A percentile compares a stretch with the other conserved stretches of the same genome.
Evolutionary conservation across 148 eudicot species (phyloP).

Genomic region (Euryodendron excelsum): DNA sequence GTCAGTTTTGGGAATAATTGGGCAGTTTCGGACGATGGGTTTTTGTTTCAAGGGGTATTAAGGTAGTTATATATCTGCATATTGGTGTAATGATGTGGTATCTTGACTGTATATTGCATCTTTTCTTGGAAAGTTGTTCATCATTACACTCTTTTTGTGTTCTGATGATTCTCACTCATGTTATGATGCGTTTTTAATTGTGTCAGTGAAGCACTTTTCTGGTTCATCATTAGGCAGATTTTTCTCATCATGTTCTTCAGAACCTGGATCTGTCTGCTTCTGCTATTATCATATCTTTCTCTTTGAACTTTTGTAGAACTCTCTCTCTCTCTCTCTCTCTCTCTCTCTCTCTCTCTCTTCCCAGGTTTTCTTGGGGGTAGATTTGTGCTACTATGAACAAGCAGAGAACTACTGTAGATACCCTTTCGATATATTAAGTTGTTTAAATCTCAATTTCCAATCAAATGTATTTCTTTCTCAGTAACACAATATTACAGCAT

Average conservation of each 20-base stretch:
- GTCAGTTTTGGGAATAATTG: not conserved
- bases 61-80: constrained; percentile 17
- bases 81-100: constrained; percentile 61
- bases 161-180: not conserved
- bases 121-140: constrained; percentile 6
- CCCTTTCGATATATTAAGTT: not conserved
- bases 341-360: not conserved
- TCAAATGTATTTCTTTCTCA: not conserved
- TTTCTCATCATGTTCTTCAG: not conserved
- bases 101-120: constrained; percentile 19
- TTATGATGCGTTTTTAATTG: constrained; percentile 10
- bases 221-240: not conserved
- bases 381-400: not conserved
- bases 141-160: not conserved
- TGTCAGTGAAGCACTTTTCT: constrained; percentile 9
- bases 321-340: not conserved
- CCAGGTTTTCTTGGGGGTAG: not conserved
- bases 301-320: not conserved
- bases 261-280: not conserved
- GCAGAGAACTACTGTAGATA: not conserved
- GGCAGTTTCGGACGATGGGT: not conserved
- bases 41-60: not conserved
- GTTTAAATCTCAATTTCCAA: not conserved
- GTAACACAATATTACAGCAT: no score
- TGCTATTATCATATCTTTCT: not conserved